Base-by-base conservation (phyloP, 139 green algal species). In the Chlorella vulgaris region DNA sequence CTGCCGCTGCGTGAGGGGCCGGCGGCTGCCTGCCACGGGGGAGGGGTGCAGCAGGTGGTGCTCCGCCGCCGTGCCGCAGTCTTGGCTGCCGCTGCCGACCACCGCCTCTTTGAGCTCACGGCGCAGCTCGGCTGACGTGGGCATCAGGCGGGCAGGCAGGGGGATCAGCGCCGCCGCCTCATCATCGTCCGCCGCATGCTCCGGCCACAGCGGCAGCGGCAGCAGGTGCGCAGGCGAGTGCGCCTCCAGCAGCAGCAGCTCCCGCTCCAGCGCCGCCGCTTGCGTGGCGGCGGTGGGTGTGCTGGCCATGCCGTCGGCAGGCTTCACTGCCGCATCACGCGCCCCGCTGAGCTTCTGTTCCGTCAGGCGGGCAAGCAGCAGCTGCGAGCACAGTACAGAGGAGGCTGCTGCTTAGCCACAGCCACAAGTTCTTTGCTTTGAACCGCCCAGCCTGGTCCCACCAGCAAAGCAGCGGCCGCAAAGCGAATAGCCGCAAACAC, bases 1-100 rank as follows among this genome's bases (percentile, higher is more conserved):
- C 47, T 58, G 47, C 47, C 15, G 47, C 47, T 24, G 47, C 47
- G 15, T 15, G 13, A 24, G 47, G 13, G 47, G 47, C 47, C 13
- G 47, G 47, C 47, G 13, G 47, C 15, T 58, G 47, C 47, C 47
- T 24, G 47, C 47, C 15, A 15, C 35, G 10, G 71, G 71, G 24
- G 71, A 78, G 33, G 71, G 71, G 33, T 78, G 71, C 71, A 78
- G 51, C 26, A 50, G 71, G 71, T 78, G 71, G 50, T 78, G n/a
- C 29, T 40, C 26, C 5, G 35, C 43, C 1, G 70, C 70, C 7
- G 70, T 29, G 10, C 47, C 15, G 26, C 33, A 26, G 67, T 53
- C 28, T 38, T 35, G 24, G 24, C n/a, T 18, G n/a, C 42, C 40
- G 24, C 42, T 40, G 28, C 69, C 71, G 15, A 26, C 71, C 36